These are phyloP conservation scores for Penicillium arizonense DNA, from an alignment of 495 filamentous ascomycete genomes.

Conservation along the genomic window DNA sequence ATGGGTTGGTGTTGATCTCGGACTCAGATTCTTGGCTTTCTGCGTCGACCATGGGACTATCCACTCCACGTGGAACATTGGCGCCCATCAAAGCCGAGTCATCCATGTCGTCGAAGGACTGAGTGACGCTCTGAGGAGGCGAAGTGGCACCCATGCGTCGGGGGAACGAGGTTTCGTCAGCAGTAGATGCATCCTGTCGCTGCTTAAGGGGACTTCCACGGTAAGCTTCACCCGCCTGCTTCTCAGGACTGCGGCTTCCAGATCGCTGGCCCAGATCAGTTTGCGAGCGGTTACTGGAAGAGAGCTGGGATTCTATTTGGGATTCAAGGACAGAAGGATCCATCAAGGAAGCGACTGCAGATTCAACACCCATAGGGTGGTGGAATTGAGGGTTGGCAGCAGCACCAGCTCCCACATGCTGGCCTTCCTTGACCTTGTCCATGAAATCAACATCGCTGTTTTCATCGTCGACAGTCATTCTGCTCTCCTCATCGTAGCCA, in stretches of 20 bases:
- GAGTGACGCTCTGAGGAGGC: slow-evolving; percentile 74
- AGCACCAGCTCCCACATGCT: slow-evolving; percentile 60
- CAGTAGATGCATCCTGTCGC: slow-evolving; percentile 37
- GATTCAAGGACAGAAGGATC: slow-evolving; percentile 66
- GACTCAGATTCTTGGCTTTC: slow-evolving; percentile 54
- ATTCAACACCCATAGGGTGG: slow-evolving; percentile 73
- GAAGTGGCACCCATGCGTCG: slow-evolving; percentile 55
- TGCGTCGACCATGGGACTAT: slow-evolving; percentile 58
- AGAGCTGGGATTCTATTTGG: slow-evolving; percentile 24
- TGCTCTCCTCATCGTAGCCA: slow-evolving; percentile 44
- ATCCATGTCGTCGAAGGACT: slow-evolving; percentile 55
- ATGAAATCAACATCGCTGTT: slow-evolving; percentile 64
- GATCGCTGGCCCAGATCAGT: slow-evolving; percentile 29
- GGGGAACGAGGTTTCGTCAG: slow-evolving; percentile 45
- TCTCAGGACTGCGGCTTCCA: slow-evolving; percentile 20
- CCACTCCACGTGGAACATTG: slow-evolving; percentile 53
- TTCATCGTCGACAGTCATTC: slow-evolving; percentile 60
- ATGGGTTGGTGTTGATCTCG: slow-evolving; percentile 76
- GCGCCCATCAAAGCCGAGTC: slow-evolving; percentile 59
- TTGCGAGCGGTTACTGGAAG: slow-evolving; percentile 37
- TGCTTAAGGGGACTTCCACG: slow-evolving; percentile 48
- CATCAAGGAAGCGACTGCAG: slow-evolving; percentile 81
- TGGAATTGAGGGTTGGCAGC: slow-evolving; percentile 74
- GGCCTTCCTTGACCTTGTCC: slow-evolving; percentile 60
- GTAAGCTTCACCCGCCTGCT: slow-evolving; percentile 11